Conservation (phyloP, 805 yeast genomes). For the Yarrowia sp. region DNA sequence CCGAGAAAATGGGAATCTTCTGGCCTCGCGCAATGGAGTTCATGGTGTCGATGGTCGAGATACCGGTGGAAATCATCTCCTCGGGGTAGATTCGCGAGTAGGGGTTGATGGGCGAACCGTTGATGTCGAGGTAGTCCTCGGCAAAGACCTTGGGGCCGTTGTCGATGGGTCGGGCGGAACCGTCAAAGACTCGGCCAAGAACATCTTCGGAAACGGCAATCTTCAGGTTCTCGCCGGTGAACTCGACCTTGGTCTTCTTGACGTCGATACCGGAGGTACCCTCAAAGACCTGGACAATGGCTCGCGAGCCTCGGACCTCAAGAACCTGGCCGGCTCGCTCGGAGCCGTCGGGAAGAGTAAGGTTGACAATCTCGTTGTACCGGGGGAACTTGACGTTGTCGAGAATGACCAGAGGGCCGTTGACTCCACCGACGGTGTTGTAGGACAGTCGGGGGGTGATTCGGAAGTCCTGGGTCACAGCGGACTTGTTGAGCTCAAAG, state of each 20-base stretch:
- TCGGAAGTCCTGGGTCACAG: slow-evolving; percentile 87
- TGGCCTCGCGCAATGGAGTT: slow-evolving; percentile 99
- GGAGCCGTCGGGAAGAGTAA: slow-evolving; percentile 94
- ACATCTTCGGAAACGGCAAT: slow-evolving; percentile 96
- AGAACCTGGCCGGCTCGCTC: slow-evolving; percentile 95
- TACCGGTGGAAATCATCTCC: slow-evolving; percentile 99
- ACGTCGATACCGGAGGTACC: slow-evolving; percentile 99
- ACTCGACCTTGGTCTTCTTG: slow-evolving; percentile 94
- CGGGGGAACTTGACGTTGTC: slow-evolving; percentile 86
- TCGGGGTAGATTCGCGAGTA: slow-evolving; percentile 98
- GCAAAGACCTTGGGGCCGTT: slow-evolving; percentile 98
- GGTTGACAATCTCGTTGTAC: slow-evolving; percentile 93
- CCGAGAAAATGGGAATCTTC: slow-evolving; percentile 98
- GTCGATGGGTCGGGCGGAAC: slow-evolving; percentile 98
- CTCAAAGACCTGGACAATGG: slow-evolving; percentile 97
- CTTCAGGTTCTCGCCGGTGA: slow-evolving; percentile 90
- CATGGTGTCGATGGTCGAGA: slow-evolving; percentile 98
- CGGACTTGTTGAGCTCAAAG: slow-evolving; percentile 77
- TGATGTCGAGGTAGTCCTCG: slow-evolving; percentile 96
- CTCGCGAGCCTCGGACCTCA: slow-evolving; percentile 95
- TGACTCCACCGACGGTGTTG: slow-evolving; percentile 97
- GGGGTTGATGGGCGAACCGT: slow-evolving; percentile 98
- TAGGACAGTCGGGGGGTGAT: slow-evolving; percentile 88
- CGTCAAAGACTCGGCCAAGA: slow-evolving; percentile 97
- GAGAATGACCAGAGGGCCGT: slow-evolving; percentile 93